Evolutionary conservation across 768 basidiomycete genomes (phyloP).

Genomic region (Leccinum barrowsii): DNA sequence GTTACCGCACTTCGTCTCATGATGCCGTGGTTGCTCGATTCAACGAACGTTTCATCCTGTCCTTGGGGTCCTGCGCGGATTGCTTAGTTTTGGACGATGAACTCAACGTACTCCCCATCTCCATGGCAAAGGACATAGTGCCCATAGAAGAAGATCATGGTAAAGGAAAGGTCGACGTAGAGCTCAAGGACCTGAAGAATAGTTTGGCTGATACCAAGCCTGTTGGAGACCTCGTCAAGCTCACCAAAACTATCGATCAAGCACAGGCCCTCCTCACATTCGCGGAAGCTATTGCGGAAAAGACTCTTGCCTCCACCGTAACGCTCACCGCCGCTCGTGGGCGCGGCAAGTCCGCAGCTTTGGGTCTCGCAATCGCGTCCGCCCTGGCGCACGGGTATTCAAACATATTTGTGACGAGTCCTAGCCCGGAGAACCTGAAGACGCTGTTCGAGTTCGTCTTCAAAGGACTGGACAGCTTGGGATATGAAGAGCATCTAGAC

Average conservation of each 20-base stretch:
- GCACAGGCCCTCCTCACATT: conserved; percentile 93
- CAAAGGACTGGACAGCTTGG: conserved; percentile 91
- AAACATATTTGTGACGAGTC: conserved; percentile 97
- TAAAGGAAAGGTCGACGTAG: conserved; percentile 52
- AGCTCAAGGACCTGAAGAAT: conserved; percentile 76
- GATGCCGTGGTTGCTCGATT: conserved; percentile 90
- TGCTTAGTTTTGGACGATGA: conserved; percentile 97
- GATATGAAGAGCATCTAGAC: conserved; percentile 96
- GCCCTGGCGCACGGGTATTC: conserved; percentile 92
- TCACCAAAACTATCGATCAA: conserved; percentile 91
- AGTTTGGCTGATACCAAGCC: conserved; percentile 80
- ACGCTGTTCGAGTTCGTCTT: conserved; percentile 98
- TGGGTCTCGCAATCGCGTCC: conserved; percentile 92
- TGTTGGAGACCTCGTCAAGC: conserved; percentile 83
- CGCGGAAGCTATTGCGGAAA: conserved; percentile 89
- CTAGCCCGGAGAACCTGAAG: conserved; percentile 95
- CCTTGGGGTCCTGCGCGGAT: conserved; percentile 88
- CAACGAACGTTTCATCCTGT: conserved; percentile 98
- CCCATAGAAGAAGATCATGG: conserved; percentile 52
- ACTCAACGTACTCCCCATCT: conserved; percentile 94
- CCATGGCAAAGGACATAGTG: conserved; percentile 88
- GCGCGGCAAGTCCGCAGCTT: conserved; percentile 92
- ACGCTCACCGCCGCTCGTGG: conserved; percentile 94
- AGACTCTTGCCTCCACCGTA: conserved; percentile 91
- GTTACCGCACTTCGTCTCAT: conserved; percentile 90